Percentiles rank a stretch among this genome's conserved stretches.
Conservation (phyloP, 2,329 filamentous ascomycete genomes). For the Colletotrichum siamense region DNA sequence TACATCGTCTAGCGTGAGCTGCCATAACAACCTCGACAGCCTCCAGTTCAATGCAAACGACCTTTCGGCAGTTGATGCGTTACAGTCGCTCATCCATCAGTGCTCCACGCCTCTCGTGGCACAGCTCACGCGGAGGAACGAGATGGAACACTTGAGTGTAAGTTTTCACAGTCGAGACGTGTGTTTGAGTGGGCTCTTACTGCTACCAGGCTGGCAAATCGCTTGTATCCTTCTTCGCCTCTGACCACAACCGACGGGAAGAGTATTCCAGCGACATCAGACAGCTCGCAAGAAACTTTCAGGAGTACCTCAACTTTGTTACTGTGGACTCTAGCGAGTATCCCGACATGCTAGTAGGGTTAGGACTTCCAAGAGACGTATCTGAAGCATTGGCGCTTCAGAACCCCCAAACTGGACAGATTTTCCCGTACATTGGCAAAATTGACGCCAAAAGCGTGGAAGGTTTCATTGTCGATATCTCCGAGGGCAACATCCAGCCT, state of each 20-base stretch:
- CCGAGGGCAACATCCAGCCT: slow-evolving; percentile 42
- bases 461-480: slow-evolving; percentile 48
- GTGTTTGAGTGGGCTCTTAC: neutral
- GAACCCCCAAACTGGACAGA: slow-evolving; percentile 47
- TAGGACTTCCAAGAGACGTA: slow-evolving; percentile 51
- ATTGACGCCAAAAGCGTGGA: slow-evolving; percentile 42
- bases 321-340: slow-evolving; percentile 52
- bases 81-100: slow-evolving; percentile 37
- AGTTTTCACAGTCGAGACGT: slow-evolving; percentile 12
- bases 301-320: slow-evolving; percentile 52
- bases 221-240: slow-evolving; percentile 35
- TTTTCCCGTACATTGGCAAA: slow-evolving; percentile 40
- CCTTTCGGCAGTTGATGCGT: slow-evolving; percentile 28
- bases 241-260: slow-evolving; percentile 32
- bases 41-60: slow-evolving; percentile 36
- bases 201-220: slow-evolving; percentile 39
- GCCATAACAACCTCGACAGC: slow-evolving; percentile 45
- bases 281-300: slow-evolving; percentile 46
- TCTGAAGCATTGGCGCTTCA: slow-evolving; percentile 44
- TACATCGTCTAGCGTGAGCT: slow-evolving; percentile 24
- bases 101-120: slow-evolving; percentile 45
- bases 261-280: slow-evolving; percentile 39
- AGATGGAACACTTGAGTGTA: slow-evolving; percentile 30
- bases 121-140: slow-evolving; percentile 48
- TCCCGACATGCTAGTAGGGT: slow-evolving; percentile 41